Evolutionary conservation across 1,139 yeast genomes (phyloP), one percentile per base, ranked within the genome.

Genomic region (Saccharomyces hybrid): DNA sequence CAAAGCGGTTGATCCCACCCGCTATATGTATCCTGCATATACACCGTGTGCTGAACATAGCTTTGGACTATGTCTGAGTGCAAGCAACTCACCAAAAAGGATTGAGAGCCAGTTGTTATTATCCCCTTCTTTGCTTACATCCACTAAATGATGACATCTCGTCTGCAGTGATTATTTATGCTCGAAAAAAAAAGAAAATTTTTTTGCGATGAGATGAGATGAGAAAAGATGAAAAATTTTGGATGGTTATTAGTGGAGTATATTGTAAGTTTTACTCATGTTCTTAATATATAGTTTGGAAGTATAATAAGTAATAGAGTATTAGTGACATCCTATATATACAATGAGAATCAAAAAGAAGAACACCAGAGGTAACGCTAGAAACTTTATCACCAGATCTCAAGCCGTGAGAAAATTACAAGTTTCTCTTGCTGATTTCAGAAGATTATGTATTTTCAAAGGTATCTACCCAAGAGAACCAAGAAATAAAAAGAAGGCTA

Each of bases 391-490:
- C 69, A 91, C 98, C 56, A 82, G 99, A 74, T 86, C 97, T 1
- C 97, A 89, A 73, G 99, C 99, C 4, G 88, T 93, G 56, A 86
- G 87, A 73, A 89, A 86, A 71, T 78, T 93, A 60, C 99, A 93
- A 73, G 87, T 95, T 50, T 87, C 98, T 2, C 78, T 95, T 57
- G 97, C 98, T n/a, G 99, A 93, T 74, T 93, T 93, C 81, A 87
- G 99, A 75, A 82, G 98, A 69, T 80, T 93, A 67, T 93, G 99
- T 79, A 93, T 93, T 70, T 89, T 93, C 80, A 93, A 93, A 72
- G 99, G 99, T 51, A 86, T 86, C 59, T 86, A 85, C 71, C 99
- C 99, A 55, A 82, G 99, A 71, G 99, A 93, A 71, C 98, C 99
- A 53, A 79, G 95, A 67, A 90, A 88, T 73, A 91, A 90, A 76